Evolutionary conservation across 495 filamentous ascomycete species (phyloP).

Genomic region (Chaetomium cochliodes): DNA sequence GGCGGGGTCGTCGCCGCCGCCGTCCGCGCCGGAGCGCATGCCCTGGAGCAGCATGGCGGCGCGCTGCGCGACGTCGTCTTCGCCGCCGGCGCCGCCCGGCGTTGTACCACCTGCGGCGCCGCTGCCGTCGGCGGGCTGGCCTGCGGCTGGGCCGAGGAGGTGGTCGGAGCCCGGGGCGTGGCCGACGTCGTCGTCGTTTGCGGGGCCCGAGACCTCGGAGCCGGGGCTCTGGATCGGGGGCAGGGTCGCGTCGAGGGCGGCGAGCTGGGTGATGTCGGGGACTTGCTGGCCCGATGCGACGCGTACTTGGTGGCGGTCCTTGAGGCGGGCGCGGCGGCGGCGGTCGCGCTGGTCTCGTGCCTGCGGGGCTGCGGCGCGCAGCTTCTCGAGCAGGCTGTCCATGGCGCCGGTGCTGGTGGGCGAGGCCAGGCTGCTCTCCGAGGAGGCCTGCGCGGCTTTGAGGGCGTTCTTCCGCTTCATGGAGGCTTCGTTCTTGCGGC

Average conservation of each 20-base stretch:
- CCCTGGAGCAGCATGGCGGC: conserved; percentile 81
- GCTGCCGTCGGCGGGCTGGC: background rate
- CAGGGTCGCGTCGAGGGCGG: conserved; percentile 45
- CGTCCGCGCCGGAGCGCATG: conserved; percentile 60
- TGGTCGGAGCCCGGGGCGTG: conserved; percentile 39
- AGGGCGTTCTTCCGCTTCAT: conserved; percentile 84
- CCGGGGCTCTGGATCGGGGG: conserved; percentile 24
- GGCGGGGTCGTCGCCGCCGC: conserved; percentile 55
- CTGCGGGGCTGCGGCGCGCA: conserved; percentile 89
- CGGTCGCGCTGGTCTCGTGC: conserved; percentile 82
- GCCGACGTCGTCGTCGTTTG: conserved; percentile 35
- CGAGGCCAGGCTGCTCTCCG: conserved; percentile 52
- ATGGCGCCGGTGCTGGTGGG: conserved; percentile 87
- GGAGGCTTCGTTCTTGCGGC: conserved; percentile 79
- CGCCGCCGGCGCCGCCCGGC: conserved; percentile 40
- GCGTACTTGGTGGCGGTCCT: conserved; percentile 89
- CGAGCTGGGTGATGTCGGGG: conserved; percentile 61
- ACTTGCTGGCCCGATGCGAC: conserved; percentile 83
- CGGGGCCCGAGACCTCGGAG: conserved; percentile 24
- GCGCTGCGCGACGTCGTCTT: conserved; percentile 76
- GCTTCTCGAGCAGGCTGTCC: conserved; percentile 94
- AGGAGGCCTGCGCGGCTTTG: conserved; percentile 55
- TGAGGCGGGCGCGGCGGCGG: conserved; percentile 79
- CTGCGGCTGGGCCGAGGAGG: conserved; percentile 34
- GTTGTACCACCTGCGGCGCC: conserved; percentile 30